A percentile compares a stretch with the other conserved stretches of the same genome.
phyloP scores from a whole-genome alignment of 495 filamentous ascomycete species.

The Coniosporium apollinis region DNA sequence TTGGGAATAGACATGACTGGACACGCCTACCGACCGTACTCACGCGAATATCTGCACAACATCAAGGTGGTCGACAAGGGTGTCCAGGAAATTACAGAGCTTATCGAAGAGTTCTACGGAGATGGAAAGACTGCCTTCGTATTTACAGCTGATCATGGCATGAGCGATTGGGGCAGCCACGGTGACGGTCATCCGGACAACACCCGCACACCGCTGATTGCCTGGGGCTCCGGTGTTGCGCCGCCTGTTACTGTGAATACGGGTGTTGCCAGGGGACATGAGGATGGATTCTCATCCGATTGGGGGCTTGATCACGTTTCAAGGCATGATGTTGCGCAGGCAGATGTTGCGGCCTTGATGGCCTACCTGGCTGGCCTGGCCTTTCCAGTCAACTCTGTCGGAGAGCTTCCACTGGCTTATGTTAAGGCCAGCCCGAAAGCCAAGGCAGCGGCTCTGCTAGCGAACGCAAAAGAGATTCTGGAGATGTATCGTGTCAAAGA shows the following conservation, averaged over 20 bases:
- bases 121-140: slow-evolving; percentile 88
- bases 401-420: slow-evolving; percentile 75
- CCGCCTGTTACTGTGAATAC: slow-evolving; percentile 42
- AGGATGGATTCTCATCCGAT: slow-evolving; percentile 80
- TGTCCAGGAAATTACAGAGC: slow-evolving; percentile 58
- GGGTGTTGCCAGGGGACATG: slow-evolving; percentile 54
- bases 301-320: slow-evolving; percentile 70
- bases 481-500: slow-evolving; percentile 98
- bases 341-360: slow-evolving; percentile 94
- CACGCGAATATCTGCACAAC: slow-evolving; percentile 85
- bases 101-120: slow-evolving; percentile 81
- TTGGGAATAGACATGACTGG: slow-evolving; percentile 92
- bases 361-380: slow-evolving; percentile 80
- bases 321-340: slow-evolving; percentile 83
- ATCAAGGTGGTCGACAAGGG: slow-evolving; percentile 89
- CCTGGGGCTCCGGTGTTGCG: slow-evolving; percentile 86
- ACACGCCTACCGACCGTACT: slow-evolving; percentile 79
- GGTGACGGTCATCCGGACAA: slow-evolving; percentile 97
- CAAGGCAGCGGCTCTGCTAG: slow-evolving; percentile 72
- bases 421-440: slow-evolving; percentile 50
- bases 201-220: slow-evolving; percentile 83
- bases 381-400: slow-evolving; percentile 93
- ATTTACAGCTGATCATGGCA: slow-evolving; percentile 96
- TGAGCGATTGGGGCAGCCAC: slow-evolving; percentile 97
- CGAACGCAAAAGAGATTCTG: slow-evolving; percentile 75